Percentiles rank a stretch among this genome's conserved stretches.
These are phyloP conservation scores for Arabidopsis hybrid DNA, from an alignment of 441 rosid species.

Conservation along the genomic window DNA sequence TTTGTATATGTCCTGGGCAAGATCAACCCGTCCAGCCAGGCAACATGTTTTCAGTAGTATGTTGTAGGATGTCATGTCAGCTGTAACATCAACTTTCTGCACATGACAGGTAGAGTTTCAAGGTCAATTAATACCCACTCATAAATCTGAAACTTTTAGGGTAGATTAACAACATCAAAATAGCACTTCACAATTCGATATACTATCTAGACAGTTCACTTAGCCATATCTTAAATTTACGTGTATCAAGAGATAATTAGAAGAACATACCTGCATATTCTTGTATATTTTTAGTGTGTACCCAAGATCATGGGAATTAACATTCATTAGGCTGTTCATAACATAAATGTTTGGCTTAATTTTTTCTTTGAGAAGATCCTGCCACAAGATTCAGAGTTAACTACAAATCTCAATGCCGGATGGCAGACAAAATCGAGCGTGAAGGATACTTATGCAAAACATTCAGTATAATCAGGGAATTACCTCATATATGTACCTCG, in stretches of 20 bases:
- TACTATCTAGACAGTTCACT: slow-evolving; percentile 19
- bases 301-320: slow-evolving; percentile 83
- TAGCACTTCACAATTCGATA: neutral
- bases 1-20: slow-evolving; percentile 83
- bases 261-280: slow-evolving; percentile 71
- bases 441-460: slow-evolving; percentile 14
- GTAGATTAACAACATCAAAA: neutral
- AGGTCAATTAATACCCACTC: slow-evolving; percentile 18
- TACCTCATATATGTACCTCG: slow-evolving; percentile 91
- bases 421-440: slow-evolving; percentile 29
- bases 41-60: slow-evolving; percentile 92
- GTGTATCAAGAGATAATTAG: neutral
- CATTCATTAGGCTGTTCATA: slow-evolving; percentile 94
- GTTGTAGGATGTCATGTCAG: slow-evolving; percentile 88
- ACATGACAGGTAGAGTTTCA: slow-evolving; percentile 37
- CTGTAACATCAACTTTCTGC: slow-evolving; percentile 73
- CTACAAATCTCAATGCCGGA: slow-evolving; percentile 2
- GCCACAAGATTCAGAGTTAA: slow-evolving; percentile 49
- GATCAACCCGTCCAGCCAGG: slow-evolving; percentile 83
- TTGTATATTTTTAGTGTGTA: slow-evolving; percentile 72
- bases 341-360: slow-evolving; percentile 75
- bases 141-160: neutral
- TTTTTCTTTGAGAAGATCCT: slow-evolving; percentile 73
- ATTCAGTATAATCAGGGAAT: slow-evolving; percentile 35
- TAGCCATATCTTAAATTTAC: neutral